Evolutionary conservation across 371 early-diverging fungal genomes (phyloP).

Genomic region (Capillidium heterosporum): DNA sequence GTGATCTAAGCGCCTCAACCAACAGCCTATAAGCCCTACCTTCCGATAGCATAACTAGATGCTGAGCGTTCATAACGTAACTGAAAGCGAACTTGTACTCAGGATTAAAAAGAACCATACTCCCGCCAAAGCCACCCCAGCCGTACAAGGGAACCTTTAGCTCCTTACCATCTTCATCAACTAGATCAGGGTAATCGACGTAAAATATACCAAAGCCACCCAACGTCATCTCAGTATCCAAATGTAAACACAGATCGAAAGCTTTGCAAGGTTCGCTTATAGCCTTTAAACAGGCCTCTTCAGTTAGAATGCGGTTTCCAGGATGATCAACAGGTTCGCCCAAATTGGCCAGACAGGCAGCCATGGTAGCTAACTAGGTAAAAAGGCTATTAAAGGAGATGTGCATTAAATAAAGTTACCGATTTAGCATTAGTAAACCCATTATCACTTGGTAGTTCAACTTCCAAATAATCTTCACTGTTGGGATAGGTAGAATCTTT

Average conservation of each 20-base stretch:
- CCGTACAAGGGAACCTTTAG: constrained; percentile 10
- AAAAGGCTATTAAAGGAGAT: not conserved
- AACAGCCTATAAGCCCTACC: not conserved
- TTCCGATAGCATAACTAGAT: not conserved
- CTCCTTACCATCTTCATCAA: not conserved
- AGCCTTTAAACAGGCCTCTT: no score
- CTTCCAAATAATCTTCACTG: no score
- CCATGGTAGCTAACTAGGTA: not conserved
- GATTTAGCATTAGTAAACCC: not conserved
- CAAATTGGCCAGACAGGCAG: not conserved
- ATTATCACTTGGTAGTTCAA: not conserved
- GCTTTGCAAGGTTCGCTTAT: not conserved
- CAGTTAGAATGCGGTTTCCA: not conserved
- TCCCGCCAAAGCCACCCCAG: constrained; percentile 38
- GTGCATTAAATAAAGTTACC: not conserved
- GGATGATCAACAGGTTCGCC: not conserved
- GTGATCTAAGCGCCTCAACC: not conserved
- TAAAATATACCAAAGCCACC: constrained; percentile 1
- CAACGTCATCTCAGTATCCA: not conserved
- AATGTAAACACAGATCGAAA: constrained; percentile 7
- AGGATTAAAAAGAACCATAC: constrained; percentile 28
- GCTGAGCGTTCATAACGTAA: constrained; percentile 22
- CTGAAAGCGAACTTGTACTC: constrained; percentile 30
- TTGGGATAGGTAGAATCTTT: not conserved
- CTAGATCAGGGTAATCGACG: no score